Conservation (phyloP, 2,329 filamentous ascomycete genomes). For the Fusarium illudens region DNA sequence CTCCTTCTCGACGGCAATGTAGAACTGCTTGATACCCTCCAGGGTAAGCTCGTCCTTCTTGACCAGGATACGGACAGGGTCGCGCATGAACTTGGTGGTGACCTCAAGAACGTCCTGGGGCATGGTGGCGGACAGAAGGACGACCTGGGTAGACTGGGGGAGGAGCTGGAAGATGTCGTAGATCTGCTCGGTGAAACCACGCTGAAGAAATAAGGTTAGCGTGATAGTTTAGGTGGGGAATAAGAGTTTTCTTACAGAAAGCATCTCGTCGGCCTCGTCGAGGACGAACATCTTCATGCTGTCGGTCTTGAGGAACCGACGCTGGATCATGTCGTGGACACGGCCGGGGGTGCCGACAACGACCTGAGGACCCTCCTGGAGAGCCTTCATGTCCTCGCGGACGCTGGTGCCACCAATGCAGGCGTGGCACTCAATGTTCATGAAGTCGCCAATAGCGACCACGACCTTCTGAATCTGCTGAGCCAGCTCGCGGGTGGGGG, state of each 20-base stretch:
- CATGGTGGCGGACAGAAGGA: constrained; percentile 97
- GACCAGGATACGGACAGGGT: constrained; percentile 97
- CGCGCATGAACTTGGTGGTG: constrained; percentile 99
- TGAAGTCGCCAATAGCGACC: constrained; percentile 98
- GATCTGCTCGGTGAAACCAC: constrained; percentile 99
- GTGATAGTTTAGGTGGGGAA: background rate
- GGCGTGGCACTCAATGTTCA: constrained; percentile 98
- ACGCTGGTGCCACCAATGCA: constrained; percentile 99
- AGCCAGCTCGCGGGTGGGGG: constrained; percentile 96
- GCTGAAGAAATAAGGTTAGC: constrained; percentile 61
- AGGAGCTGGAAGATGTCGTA: constrained; percentile 99
- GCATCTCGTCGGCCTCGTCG: constrained; percentile 99
- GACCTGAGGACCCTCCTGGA: constrained; percentile 94
- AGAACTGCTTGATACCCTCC: constrained; percentile 99
- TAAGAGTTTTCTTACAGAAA: constrained; percentile 70
- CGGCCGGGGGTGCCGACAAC: constrained; percentile 98
- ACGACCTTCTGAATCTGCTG: constrained; percentile 99
- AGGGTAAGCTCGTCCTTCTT: constrained; percentile 99
- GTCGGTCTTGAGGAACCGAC: constrained; percentile 95
- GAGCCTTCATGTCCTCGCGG: constrained; percentile 97
- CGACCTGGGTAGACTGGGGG: constrained; percentile 97
- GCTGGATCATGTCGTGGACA: constrained; percentile 99
- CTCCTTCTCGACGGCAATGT: constrained; percentile 99
- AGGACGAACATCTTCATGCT: constrained; percentile 99
- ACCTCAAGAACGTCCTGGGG: constrained; percentile 99